These are phyloP conservation scores for Cylindrotheca fusiformis DNA, from an alignment of 108 stramenopile species.

Conservation along the genomic window DNA sequence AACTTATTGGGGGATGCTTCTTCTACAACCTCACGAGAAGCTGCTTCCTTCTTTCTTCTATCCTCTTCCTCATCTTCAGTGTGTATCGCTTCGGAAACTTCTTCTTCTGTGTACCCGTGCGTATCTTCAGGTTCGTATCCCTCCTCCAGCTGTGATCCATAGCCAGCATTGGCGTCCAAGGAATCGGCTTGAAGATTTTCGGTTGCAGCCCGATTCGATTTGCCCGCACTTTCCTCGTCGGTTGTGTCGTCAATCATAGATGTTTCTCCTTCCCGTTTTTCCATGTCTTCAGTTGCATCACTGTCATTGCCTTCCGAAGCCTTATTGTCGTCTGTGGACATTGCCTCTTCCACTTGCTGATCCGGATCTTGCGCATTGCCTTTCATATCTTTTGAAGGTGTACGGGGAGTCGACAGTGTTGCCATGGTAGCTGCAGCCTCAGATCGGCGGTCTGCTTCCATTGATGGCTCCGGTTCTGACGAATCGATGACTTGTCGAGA, in stretches of 20 bases:
- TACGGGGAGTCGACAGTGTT: not conserved
- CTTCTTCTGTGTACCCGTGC: constrained; percentile 36
- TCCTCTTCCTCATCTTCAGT: constrained; percentile 42
- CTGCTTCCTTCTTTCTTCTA: constrained; percentile 4
- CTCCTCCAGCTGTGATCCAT: constrained; percentile 29
- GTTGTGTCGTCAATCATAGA: constrained; percentile 16
- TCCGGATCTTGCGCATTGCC: not conserved
- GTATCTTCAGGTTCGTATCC: constrained; percentile 43
- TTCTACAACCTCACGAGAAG: not conserved
- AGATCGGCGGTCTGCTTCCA: too few relatives aligned
- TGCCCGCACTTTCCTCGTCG: constrained; percentile 21
- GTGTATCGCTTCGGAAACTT: constrained; percentile 43
- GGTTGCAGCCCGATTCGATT: constrained; percentile 18
- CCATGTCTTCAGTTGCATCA: constrained; percentile 8
- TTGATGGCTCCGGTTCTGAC: too few relatives aligned
- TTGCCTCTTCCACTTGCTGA: too few relatives aligned
- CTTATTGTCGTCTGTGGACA: not conserved
- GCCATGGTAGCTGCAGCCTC: too few relatives aligned
- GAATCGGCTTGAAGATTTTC: constrained; percentile 20
- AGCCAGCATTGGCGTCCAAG: constrained; percentile 3
- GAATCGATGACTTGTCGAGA: too few relatives aligned
- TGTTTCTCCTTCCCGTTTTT: not conserved
- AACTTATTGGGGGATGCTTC: not conserved
- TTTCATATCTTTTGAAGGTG: not conserved
- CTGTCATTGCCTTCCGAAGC: not conserved